A percentile compares a stretch with the other conserved stretches of the same genome.
phyloP scores from a whole-genome alignment of 1,284 basidiomycete genomes.

The Ganoderma sp. region DNA sequence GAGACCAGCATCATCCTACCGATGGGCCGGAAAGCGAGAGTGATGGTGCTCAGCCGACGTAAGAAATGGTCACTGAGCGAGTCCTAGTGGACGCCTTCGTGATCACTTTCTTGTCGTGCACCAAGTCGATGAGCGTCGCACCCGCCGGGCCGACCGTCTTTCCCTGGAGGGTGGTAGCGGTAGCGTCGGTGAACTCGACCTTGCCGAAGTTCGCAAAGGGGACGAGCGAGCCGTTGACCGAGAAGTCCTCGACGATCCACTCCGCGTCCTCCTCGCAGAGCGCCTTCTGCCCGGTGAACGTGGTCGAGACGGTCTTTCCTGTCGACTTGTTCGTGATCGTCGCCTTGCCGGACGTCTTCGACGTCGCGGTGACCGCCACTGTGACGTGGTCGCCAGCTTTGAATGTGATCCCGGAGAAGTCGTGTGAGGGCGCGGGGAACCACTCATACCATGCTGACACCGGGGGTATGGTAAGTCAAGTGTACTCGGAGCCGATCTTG shows the following conservation, averaged over 20 bases:
- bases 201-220: conserved; percentile 47
- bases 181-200: conserved; percentile 35
- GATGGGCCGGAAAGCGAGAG: too few relatives aligned
- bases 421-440: conserved; percentile 44
- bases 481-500: too few relatives aligned
- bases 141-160: conserved; percentile 29
- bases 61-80: conserved; percentile 36
- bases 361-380: conserved; percentile 40
- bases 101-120: conserved; percentile 37
- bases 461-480: neutral
- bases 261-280: conserved; percentile 42
- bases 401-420: conserved; percentile 43
- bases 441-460: conserved; percentile 46
- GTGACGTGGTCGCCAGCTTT: conserved; percentile 40
- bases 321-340: conserved; percentile 40
- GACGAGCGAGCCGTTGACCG: conserved; percentile 38
- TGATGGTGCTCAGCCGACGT: conserved; percentile 12
- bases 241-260: conserved; percentile 44
- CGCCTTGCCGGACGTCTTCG: conserved; percentile 37
- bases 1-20: too few relatives aligned
- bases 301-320: conserved; percentile 39
- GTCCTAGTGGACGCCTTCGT: conserved; percentile 36
- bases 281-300: conserved; percentile 38
- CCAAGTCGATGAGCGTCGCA: conserved; percentile 41
- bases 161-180: conserved; percentile 21